Conservation (phyloP, 2,329 filamentous ascomycete species). For the Aspergillus sp. region DNA sequence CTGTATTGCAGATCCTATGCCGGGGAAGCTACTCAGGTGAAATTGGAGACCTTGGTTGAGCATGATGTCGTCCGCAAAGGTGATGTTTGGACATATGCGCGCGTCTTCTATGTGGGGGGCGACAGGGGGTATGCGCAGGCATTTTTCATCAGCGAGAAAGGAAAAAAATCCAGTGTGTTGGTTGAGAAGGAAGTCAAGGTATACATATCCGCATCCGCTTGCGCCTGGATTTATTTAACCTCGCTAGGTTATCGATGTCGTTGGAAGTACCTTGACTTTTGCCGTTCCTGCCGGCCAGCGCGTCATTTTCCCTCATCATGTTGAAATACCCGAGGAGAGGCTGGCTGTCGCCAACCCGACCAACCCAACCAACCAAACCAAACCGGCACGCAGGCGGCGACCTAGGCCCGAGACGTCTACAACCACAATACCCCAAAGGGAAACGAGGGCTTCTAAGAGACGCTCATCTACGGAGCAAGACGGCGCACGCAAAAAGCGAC, state of each 20-base stretch:
- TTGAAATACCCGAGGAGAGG: neutral
- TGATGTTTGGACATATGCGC: slow-evolving; percentile 34
- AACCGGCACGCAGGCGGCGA: neutral
- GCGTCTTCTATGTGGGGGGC: slow-evolving; percentile 9
- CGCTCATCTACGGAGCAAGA: slow-evolving; percentile 8
- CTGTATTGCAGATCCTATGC: slow-evolving; percentile 23
- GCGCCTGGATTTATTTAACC: slow-evolving; percentile 1
- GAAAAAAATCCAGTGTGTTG: slow-evolving; percentile 11
- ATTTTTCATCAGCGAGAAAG: no score
- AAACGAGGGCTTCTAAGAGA: slow-evolving; percentile 6
- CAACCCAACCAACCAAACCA: neutral
- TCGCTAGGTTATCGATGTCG: slow-evolving; percentile 25
- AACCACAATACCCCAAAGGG: neutral
- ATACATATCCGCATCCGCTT: slow-evolving; percentile 6
- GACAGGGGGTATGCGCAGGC: neutral
- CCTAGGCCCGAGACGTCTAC: neutral
- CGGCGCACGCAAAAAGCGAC: slow-evolving; percentile 1
- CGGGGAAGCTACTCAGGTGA: slow-evolving; percentile 35
- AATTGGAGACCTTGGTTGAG: slow-evolving; percentile 26
- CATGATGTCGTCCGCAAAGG: slow-evolving; percentile 28
- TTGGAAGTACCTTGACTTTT: slow-evolving; percentile 26
- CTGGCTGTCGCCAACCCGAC: neutral
- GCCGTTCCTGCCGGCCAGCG: slow-evolving; percentile 30
- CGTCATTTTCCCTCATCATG: slow-evolving; percentile 19
- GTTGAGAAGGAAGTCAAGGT: slow-evolving; percentile 38